A percentile compares a stretch with the other conserved stretches of the same genome.
Conservation (phyloP, 148 eudicot genomes). For the Rhododendron mucronatum region DNA sequence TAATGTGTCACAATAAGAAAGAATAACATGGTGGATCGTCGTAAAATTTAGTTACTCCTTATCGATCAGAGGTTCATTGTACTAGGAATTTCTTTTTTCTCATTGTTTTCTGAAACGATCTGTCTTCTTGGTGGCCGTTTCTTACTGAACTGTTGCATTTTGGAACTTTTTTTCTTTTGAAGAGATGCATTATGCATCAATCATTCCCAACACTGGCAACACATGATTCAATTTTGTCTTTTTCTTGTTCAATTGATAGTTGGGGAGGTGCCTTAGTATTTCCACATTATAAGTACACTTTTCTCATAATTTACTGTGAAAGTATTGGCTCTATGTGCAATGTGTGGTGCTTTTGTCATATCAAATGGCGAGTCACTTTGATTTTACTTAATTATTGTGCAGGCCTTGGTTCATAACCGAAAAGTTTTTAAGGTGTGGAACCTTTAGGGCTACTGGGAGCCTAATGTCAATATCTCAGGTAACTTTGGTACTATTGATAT, state of each 20-base stretch:
- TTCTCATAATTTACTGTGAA: not conserved
- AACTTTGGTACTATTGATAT: not conserved
- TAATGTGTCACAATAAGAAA: not conserved
- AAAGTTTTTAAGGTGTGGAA: slow-evolving; percentile 12
- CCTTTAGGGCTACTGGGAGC: slow-evolving; percentile 23
- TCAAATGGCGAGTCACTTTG: not conserved
- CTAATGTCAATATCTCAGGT: slow-evolving; percentile 30
- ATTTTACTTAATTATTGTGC: slow-evolving; percentile 12
- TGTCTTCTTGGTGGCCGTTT: not conserved
- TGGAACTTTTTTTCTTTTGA: not conserved
- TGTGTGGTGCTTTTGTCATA: no score
- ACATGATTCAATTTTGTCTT: not conserved
- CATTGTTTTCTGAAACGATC: not conserved
- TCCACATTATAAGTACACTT: not conserved
- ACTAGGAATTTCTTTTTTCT: not conserved
- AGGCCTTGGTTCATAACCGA: slow-evolving; percentile 56
- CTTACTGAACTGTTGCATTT: not conserved
- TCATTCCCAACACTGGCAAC: not conserved
- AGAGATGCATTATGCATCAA: not conserved
- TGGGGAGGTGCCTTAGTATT: not conserved
- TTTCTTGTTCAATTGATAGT: not conserved
- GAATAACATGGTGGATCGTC: not conserved
- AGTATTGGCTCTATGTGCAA: slow-evolving; percentile 3
- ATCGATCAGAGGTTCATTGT: not conserved
- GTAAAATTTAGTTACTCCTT: not conserved